Evolutionary conservation across 129 eudicot species (phyloP).

Genomic region (Solidago caesia): DNA sequence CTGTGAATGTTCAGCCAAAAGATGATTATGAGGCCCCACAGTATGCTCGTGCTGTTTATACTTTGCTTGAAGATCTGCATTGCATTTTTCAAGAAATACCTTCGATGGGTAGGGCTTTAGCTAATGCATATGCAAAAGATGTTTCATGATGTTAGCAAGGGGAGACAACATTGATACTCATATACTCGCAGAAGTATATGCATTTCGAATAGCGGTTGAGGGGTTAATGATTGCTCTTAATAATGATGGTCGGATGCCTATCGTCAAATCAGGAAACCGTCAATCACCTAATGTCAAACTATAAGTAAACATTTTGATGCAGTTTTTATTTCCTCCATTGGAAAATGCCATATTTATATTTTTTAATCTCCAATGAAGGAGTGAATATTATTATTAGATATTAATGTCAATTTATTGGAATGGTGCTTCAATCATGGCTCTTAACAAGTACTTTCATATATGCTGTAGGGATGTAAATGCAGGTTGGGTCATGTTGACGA

Average conservation of each 20-base stretch:
- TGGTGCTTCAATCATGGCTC: too few relatives aligned
- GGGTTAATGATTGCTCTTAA: constrained; percentile 82
- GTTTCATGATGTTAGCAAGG: constrained; percentile 65
- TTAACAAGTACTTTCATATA: too few relatives aligned
- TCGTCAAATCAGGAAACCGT: constrained; percentile 29
- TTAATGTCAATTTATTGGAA: too few relatives aligned
- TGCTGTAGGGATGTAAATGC: too few relatives aligned
- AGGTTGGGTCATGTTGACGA: too few relatives aligned
- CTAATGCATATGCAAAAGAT: constrained; percentile 77
- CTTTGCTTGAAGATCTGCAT: constrained; percentile 71
- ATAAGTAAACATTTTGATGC: too few relatives aligned
- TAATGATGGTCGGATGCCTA: constrained; percentile 57
- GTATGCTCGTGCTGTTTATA: constrained; percentile 73
- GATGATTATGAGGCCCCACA: constrained; percentile 64
- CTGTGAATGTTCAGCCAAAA: constrained; percentile 37
- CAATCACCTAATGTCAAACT: constrained; percentile 20
- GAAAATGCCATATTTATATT: too few relatives aligned
- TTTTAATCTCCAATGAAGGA: too few relatives aligned
- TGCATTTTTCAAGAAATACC: constrained; percentile 60
- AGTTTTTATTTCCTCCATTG: too few relatives aligned
- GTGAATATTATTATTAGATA: too few relatives aligned
- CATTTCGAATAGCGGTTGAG: constrained; percentile 80
- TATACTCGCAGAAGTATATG: constrained; percentile 60
- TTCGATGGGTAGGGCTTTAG: constrained; percentile 61
- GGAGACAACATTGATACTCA: constrained; percentile 48